Evolutionary conservation across 2,329 filamentous ascomycete species (phyloP).

Genomic region (Fusarium phyllophilum): DNA sequence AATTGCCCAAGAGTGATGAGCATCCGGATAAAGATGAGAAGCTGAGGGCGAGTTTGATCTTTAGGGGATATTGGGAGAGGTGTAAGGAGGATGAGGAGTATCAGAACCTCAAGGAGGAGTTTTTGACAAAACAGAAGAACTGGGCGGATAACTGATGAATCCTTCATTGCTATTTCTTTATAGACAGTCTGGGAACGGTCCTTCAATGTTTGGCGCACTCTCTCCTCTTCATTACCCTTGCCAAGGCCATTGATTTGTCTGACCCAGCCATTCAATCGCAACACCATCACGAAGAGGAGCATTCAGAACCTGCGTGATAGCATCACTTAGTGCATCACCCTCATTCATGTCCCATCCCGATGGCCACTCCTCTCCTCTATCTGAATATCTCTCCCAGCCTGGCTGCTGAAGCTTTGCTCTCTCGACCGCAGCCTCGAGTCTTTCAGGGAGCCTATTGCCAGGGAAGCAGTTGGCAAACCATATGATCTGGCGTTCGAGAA

Average conservation of each 20-base stretch:
- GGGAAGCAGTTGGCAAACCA: not conserved
- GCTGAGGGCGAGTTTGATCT: slow-evolving; percentile 32
- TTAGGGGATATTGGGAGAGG: slow-evolving; percentile 31
- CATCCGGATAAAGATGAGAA: slow-evolving; percentile 36
- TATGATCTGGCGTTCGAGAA: not conserved
- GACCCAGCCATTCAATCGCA: not conserved
- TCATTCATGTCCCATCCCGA: not conserved
- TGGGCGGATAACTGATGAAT: not conserved
- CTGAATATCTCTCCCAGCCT: not conserved
- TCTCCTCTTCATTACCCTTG: not conserved
- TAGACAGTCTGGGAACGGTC: accelerated
- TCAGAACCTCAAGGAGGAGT: slow-evolving; percentile 22
- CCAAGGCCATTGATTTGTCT: too few species aligned
- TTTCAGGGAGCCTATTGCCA: not conserved
- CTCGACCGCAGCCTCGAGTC: not conserved
- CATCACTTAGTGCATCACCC: not conserved
- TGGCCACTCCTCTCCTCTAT: not conserved
- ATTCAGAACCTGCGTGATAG: not conserved
- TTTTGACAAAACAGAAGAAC: slow-evolving; percentile 8
- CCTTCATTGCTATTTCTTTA: not conserved
- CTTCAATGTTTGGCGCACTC: not conserved
- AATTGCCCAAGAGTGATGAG: slow-evolving; percentile 22
- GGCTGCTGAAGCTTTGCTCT: not conserved
- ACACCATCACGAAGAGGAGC: not conserved
- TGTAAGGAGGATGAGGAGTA: slow-evolving; percentile 40